Conservation (phyloP, 2,329 filamentous ascomycete species). For the Apiospora hydei region DNA sequence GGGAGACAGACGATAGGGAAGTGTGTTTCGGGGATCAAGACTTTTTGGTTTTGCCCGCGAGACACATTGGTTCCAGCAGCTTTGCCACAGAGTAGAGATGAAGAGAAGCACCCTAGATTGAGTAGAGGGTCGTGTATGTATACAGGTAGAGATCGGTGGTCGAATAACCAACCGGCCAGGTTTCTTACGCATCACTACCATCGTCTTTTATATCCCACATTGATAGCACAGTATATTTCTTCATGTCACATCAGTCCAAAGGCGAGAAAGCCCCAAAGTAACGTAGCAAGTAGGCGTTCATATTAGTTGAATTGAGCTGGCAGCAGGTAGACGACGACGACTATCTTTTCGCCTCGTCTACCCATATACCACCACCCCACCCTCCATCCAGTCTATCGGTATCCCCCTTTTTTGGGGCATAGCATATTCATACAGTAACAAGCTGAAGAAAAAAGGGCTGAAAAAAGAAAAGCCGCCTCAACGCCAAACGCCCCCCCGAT, state of each 20-base stretch:
- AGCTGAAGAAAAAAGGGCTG: conserved; percentile 8
- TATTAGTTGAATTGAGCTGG: neutral
- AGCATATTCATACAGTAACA: conserved; percentile 9
- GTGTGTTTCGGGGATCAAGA: too few relatives aligned
- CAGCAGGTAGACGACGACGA: neutral
- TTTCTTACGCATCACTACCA: too few relatives aligned
- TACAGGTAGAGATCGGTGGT: too few relatives aligned
- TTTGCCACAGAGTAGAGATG: too few relatives aligned
- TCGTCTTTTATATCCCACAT: too few relatives aligned
- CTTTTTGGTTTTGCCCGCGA: too few relatives aligned
- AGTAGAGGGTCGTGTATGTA: too few relatives aligned
- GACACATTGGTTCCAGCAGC: too few relatives aligned
- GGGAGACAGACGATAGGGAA: too few relatives aligned
- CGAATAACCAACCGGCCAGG: too few relatives aligned
- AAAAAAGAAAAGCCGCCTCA: neutral
- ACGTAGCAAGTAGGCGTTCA: neutral
- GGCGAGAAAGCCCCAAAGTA: neutral
- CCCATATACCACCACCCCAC: neutral
- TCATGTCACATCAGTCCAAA: neutral
- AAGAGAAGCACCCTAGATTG: too few relatives aligned
- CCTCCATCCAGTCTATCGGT: conserved; percentile 3
- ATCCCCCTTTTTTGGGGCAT: neutral
- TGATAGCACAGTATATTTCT: neutral
- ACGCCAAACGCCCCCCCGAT: conserved; percentile 6
- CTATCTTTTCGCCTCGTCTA: neutral